Base-by-base conservation (phyloP, 345 rosid species). In the Ceriops zippeliana region DNA sequence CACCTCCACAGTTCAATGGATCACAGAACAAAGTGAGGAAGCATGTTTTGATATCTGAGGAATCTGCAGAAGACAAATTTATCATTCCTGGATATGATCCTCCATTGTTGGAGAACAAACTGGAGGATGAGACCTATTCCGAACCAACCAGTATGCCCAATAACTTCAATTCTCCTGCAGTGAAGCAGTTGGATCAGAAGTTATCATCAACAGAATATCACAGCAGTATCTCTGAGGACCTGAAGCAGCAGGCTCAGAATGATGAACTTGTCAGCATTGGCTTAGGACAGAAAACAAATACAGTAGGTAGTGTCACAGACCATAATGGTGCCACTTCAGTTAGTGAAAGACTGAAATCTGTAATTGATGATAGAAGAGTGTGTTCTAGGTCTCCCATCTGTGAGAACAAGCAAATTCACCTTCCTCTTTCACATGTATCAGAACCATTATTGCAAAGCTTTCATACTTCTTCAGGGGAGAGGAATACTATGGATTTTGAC, bases 101-200 rank as follows among this genome's bases (percentile, higher is more conserved):
- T 9, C 17, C 74, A 61, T 31, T 60, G 24, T 19, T 24, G 63
- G 71, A 73, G 49, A n/a, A 76, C 62, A 52, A 69, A 66, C 21
- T 66, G 70, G 70, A 70, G 57, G 59, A 61, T 7, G 16, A 61
- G 54, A 64, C 70, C 65, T 68, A 77, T 73, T 56, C 22, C 52
- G 59, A 63, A 49, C 56, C 66, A 66, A 62, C 69, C 24, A 58
- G 37, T 72, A 66, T 28, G 38, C 61, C 76, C 69, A 67, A 74
- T 58, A 73, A 54, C 69, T 62, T 77, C 70, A 68, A 62, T 73
- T 76, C 80, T 72, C 69, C 82, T 71, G 74, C 73, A 52, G 64
- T 65, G 66, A 81, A 82, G 62, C 77, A 64, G 51, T 68, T 81
- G 68, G 78, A 78, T 73, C 75, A 64, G 63, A 76, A 42, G 31